Evolutionary conservation across 129 eudicot species (phyloP).

Genomic region (Saussurea involucrata): DNA sequence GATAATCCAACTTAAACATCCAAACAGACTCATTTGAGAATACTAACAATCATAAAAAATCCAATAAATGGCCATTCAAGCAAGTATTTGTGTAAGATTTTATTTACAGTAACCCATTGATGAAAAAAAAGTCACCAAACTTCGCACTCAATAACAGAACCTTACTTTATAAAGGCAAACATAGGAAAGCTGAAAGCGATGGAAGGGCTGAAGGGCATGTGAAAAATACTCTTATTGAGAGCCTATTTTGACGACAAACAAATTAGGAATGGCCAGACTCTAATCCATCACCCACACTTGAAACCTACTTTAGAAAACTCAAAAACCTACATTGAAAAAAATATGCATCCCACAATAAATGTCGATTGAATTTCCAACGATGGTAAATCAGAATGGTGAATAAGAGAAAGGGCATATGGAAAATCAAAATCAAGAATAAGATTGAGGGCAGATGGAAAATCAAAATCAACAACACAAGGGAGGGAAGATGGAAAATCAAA

Average conservation of each 20-base stretch:
- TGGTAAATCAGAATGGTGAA: too few relatives aligned
- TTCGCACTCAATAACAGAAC: background rate
- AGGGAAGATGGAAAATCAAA: too few relatives aligned
- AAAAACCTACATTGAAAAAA: background rate
- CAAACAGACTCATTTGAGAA: slow-evolving; percentile 13
- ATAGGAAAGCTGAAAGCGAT: slow-evolving; percentile 25
- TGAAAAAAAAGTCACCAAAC: background rate
- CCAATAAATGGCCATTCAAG: background rate
- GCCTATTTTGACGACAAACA: slow-evolving; percentile 20
- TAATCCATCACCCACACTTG: background rate
- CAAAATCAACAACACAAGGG: too few relatives aligned
- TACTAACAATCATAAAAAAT: slow-evolving; percentile 15
- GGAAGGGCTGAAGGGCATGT: slow-evolving; percentile 26
- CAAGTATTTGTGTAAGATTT: background rate
- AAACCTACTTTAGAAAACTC: background rate
- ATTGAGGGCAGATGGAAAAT: too few relatives aligned
- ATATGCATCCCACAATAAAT: slow-evolving; percentile 11
- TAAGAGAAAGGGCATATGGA: too few relatives aligned
- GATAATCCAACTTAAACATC: background rate
- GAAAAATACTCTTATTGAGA: slow-evolving; percentile 21
- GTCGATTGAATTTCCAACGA: slow-evolving; percentile 5
- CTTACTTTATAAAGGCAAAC: slow-evolving; percentile 26
- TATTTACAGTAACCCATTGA: background rate
- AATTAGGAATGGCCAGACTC: slow-evolving; percentile 16
- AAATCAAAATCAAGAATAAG: too few relatives aligned